phyloP scores from a whole-genome alignment of 805 yeast genomes.

The Millerozyma acaciae region DNA sequence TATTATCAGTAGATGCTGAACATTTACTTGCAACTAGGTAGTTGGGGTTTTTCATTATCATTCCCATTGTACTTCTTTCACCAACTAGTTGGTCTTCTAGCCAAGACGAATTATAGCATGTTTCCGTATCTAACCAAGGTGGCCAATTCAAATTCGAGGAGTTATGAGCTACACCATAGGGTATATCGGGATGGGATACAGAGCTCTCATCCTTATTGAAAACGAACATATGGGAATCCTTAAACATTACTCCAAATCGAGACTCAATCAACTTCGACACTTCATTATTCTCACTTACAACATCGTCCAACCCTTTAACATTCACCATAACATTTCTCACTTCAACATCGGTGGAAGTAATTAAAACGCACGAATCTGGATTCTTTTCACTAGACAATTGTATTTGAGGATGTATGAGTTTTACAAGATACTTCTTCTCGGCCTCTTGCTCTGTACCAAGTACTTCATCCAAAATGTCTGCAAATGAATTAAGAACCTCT shows the following conservation, averaged over 20 bases:
- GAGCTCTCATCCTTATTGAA: slow-evolving; percentile 34
- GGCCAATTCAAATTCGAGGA: slow-evolving; percentile 75
- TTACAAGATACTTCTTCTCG: slow-evolving; percentile 58
- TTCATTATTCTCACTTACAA: slow-evolving; percentile 28
- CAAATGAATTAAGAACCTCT: slow-evolving; percentile 45
- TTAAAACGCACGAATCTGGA: slow-evolving; percentile 44
- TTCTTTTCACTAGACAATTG: slow-evolving; percentile 53
- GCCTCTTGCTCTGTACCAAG: slow-evolving; percentile 37
- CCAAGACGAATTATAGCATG: slow-evolving; percentile 49
- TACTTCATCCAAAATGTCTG: slow-evolving; percentile 45
- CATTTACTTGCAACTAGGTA: slow-evolving; percentile 39
- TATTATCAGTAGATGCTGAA: slow-evolving; percentile 15
- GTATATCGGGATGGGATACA: slow-evolving; percentile 32
- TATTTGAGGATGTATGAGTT: slow-evolving; percentile 76
- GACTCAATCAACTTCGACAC: slow-evolving; percentile 47
- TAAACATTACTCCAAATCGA: slow-evolving; percentile 51
- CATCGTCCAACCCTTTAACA: slow-evolving; percentile 37
- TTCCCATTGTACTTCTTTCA: slow-evolving; percentile 38
- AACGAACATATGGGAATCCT: slow-evolving; percentile 54
- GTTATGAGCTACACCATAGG: slow-evolving; percentile 27
- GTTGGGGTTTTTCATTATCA: slow-evolving; percentile 50
- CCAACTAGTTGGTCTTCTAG: slow-evolving; percentile 25
- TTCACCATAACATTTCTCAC: slow-evolving; percentile 46
- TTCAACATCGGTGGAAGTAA: slow-evolving; percentile 59
- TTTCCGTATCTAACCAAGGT: slow-evolving; percentile 78